A percentile compares a stretch with the other conserved stretches of the same genome.
Conservation (phyloP, 2,329 filamentous ascomycete species). For the Monilinia aucupariae region DNA sequence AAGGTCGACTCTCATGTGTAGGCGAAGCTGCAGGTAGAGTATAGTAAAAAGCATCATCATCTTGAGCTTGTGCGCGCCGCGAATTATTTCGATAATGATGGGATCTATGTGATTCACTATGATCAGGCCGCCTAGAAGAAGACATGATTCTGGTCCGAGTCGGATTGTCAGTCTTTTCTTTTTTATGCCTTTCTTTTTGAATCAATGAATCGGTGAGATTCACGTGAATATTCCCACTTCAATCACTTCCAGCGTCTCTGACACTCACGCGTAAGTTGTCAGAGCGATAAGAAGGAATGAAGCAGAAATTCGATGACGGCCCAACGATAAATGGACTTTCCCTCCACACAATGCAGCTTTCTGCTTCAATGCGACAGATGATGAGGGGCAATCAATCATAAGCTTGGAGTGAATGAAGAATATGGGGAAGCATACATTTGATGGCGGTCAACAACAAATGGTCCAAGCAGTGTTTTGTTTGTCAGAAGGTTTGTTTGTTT, state of each 20-base stretch:
- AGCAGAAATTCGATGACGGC: not conserved
- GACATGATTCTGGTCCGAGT: slow-evolving; percentile 45
- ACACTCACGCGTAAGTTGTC: not conserved
- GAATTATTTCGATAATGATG: slow-evolving; percentile 64
- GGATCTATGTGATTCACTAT: slow-evolving; percentile 50
- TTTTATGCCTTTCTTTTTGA: not conserved
- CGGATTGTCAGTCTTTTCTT: not conserved
- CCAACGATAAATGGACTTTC: not conserved
- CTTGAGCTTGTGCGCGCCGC: slow-evolving; percentile 58
- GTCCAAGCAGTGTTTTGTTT: slow-evolving; percentile 27
- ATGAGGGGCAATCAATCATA: slow-evolving; percentile 9
- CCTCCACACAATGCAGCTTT: not conserved
- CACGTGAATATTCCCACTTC: slow-evolving; percentile 13
- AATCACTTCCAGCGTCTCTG: not conserved
- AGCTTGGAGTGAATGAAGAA: slow-evolving; percentile 5
- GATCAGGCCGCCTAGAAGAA: slow-evolving; percentile 46
- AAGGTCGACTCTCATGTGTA: slow-evolving; percentile 49
- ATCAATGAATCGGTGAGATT: not conserved
- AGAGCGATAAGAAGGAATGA: slow-evolving; percentile 6
- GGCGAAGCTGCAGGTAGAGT: slow-evolving; percentile 21
- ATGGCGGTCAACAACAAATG: slow-evolving; percentile 21
- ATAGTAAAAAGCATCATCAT: slow-evolving; percentile 59
- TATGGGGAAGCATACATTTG: slow-evolving; percentile 27
- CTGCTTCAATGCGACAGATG: not conserved
- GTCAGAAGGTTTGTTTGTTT: slow-evolving; percentile 17